phyloP scores from a whole-genome alignment of 78 protist species.

The Cavenderia fasciculata region DNA sequence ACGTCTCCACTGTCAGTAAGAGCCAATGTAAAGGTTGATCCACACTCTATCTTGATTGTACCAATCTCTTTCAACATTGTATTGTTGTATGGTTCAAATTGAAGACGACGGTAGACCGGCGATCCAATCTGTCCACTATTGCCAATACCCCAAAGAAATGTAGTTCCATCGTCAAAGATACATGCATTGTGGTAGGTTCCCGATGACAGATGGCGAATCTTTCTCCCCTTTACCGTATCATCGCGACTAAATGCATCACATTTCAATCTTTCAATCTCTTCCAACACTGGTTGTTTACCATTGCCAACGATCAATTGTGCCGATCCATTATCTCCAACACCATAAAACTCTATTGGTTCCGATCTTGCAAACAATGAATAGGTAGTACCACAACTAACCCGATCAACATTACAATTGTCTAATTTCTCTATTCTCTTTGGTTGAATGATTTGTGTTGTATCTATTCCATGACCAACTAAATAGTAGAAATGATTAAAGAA shows the following conservation, averaged over 20 bases:
- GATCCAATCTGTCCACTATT: conserved; percentile 61
- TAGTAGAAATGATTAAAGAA: not conserved
- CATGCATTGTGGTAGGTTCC: conserved; percentile 42
- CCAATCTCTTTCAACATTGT: not conserved
- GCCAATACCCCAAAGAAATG: conserved; percentile 24
- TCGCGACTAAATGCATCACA: not conserved
- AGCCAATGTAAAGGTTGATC: conserved; percentile 57
- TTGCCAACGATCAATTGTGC: conserved; percentile 61
- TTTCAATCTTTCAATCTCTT: not conserved
- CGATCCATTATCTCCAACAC: conserved; percentile 53
- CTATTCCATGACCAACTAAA: conserved; percentile 49
- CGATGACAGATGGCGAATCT: not conserved
- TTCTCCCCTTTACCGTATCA: not conserved
- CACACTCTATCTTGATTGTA: conserved; percentile 1
- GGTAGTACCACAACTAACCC: conserved; percentile 46
- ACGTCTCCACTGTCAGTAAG: conserved; percentile 24
- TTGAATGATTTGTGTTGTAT: not conserved
- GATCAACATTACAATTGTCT: not conserved
- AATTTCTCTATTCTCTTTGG: conserved; percentile 6
- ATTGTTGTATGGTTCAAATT: conserved; percentile 13
- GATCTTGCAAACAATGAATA: conserved; percentile 16
- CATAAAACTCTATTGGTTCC: not conserved
- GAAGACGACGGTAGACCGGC: conserved; percentile 15
- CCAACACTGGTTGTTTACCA: conserved; percentile 37
- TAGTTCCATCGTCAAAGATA: not conserved